Conservation (phyloP, 2,329 filamentous ascomycete genomes). For the Aaosphaeria pasadenensis region DNA sequence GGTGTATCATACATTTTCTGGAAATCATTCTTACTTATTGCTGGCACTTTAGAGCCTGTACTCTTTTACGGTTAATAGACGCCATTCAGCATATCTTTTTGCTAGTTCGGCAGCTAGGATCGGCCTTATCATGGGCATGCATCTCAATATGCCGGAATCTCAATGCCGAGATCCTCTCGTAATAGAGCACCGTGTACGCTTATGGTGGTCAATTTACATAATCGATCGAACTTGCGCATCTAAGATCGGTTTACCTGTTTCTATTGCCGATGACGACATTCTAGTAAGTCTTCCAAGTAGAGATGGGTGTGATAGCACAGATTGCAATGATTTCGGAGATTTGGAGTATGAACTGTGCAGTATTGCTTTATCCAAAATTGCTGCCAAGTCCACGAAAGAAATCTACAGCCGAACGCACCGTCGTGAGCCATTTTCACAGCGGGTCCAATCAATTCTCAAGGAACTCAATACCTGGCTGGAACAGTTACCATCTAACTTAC, state of each 20-base stretch:
- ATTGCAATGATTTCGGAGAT: slow-evolving; percentile 29
- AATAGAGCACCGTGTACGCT: slow-evolving; percentile 28
- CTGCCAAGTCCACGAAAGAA: slow-evolving; percentile 19
- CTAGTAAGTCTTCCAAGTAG: slow-evolving; percentile 44
- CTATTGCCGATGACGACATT: slow-evolving; percentile 34
- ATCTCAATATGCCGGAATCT: slow-evolving; percentile 39
- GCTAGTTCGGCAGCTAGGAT: slow-evolving; percentile 46
- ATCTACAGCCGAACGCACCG: slow-evolving; percentile 28
- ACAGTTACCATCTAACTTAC: slow-evolving; percentile 30
- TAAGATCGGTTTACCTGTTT: slow-evolving; percentile 31
- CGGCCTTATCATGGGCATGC: slow-evolving; percentile 45
- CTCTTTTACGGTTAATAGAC: slow-evolving; percentile 44
- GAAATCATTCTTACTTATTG: too few species aligned
- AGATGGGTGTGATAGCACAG: slow-evolving; percentile 25
- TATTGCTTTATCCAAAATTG: slow-evolving; percentile 38
- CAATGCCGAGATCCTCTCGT: slow-evolving; percentile 38
- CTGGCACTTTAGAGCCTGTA: slow-evolving; percentile 39
- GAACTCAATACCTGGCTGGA: slow-evolving; percentile 38
- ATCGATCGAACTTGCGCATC: slow-evolving; percentile 32
- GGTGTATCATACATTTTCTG: slow-evolving; percentile 4
- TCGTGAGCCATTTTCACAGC: slow-evolving; percentile 27
- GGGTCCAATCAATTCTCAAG: slow-evolving; percentile 36
- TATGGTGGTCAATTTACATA: slow-evolving; percentile 36
- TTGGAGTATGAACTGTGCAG: slow-evolving; percentile 38
- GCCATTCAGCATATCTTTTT: slow-evolving; percentile 44